phyloP scores from a whole-genome alignment of 139 green algal genomes.

The Gonium pectorale region DNA sequence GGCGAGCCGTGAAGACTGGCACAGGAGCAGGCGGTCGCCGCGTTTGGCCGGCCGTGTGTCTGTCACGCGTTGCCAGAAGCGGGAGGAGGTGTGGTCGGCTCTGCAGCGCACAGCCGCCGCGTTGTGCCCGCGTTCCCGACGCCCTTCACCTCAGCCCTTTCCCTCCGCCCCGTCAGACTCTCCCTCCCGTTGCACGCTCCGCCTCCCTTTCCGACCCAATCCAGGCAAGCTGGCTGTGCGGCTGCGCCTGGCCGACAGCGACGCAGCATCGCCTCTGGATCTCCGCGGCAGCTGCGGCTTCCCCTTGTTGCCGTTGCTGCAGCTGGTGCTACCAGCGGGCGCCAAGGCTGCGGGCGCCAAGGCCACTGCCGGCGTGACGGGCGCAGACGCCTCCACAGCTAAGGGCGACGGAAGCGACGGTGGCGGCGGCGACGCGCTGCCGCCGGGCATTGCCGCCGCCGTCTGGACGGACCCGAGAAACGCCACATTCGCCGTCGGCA shows the following conservation, averaged over 20 bases:
- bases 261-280: neutral
- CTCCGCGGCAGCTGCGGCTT: slow-evolving; percentile 50
- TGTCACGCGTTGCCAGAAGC: too few species aligned
- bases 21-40: too few species aligned
- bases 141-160: too few species aligned
- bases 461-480: slow-evolving; percentile 59
- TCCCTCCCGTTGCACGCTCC: neutral
- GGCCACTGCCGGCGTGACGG: neutral
- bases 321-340: slow-evolving; percentile 1
- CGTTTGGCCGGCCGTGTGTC: too few species aligned
- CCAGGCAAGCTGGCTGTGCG: slow-evolving; percentile 25
- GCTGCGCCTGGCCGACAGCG: neutral
- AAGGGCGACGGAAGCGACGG: neutral
- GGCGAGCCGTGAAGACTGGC: too few species aligned
- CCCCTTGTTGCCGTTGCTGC: slow-evolving; percentile 42
- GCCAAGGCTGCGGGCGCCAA: neutral
- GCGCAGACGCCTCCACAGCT: neutral
- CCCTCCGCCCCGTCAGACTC: neutral
- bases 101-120: too few species aligned
- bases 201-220: neutral
- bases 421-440: neutral
- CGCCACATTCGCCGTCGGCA: slow-evolving; percentile 47
- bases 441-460: slow-evolving; percentile 11
- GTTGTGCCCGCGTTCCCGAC: too few species aligned
- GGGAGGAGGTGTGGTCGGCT: too few species aligned